phyloP scores from a whole-genome alignment of 208 protist species.

The Crithidia thermophila region DNA sequence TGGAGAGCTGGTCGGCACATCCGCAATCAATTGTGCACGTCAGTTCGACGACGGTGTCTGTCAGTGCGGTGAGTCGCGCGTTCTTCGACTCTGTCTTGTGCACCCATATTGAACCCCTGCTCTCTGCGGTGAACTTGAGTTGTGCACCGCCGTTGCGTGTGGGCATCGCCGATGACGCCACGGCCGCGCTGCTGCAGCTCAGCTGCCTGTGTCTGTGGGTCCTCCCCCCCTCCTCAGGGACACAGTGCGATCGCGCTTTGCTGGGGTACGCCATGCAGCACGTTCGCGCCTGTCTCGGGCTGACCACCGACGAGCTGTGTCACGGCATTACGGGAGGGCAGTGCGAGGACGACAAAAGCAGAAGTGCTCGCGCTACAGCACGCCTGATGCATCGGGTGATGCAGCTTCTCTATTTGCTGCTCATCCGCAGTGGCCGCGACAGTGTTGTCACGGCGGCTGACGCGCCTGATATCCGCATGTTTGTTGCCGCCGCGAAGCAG shows the following conservation, averaged over 20 bases:
- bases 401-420: slow-evolving; percentile 47
- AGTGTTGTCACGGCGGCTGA: slow-evolving; percentile 38
- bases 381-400: slow-evolving; percentile 13
- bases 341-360: not conserved
- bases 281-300: slow-evolving; percentile 26
- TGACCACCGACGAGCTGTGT: slow-evolving; percentile 7
- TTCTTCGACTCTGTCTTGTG: slow-evolving; percentile 1
- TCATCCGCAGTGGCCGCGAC: slow-evolving; percentile 38
- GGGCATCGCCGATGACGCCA: not conserved
- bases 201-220: slow-evolving; percentile 19
- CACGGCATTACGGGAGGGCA: not conserved
- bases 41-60: too few relatives aligned
- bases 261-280: slow-evolving; percentile 27
- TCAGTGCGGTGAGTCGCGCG: not conserved
- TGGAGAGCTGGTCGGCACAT: too few relatives aligned
- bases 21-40: too few relatives aligned
- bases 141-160: not conserved
- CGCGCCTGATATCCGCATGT: slow-evolving; percentile 29
- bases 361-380: not conserved
- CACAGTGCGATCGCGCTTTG: slow-evolving; percentile 13
- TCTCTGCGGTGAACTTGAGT: not conserved
- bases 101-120: not conserved
- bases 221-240: not conserved
- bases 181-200: slow-evolving; percentile 4
- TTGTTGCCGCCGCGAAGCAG: not conserved